A percentile compares a stretch with the other conserved stretches of the same genome.
Conservation (phyloP, 2,329 filamentous ascomycete genomes). For the Penicillium sp. region DNA sequence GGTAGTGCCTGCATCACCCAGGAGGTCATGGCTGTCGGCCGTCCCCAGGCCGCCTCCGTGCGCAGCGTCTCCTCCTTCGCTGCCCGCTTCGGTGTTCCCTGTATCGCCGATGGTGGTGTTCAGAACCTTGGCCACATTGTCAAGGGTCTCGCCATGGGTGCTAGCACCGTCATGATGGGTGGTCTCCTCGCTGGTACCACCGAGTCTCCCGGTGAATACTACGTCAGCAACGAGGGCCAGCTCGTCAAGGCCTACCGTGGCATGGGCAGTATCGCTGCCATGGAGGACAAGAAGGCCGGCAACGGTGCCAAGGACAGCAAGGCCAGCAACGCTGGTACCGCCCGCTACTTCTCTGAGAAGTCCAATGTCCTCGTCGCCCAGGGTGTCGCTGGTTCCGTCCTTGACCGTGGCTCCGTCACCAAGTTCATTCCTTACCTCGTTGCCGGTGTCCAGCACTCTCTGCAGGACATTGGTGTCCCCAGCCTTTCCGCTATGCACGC, state of each 20-base stretch:
- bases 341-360: conserved; percentile 96
- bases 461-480: conserved; percentile 90
- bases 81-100: conserved; percentile 90
- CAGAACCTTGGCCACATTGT: conserved; percentile 99
- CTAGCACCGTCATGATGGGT: conserved; percentile 98
- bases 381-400: conserved; percentile 77
- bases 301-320: conserved; percentile 68
- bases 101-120: conserved; percentile 95
- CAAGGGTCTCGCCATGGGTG: conserved; percentile 93
- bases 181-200: conserved; percentile 95
- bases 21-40: conserved; percentile 98
- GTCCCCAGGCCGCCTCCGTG: conserved; percentile 91
- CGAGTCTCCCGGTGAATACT: conserved; percentile 95
- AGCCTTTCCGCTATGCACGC: conserved; percentile 77
- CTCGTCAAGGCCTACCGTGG: conserved; percentile 99
- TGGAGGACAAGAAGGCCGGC: conserved; percentile 98
- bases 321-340: conserved; percentile 84
- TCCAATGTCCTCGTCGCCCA: conserved; percentile 94
- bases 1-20: conserved; percentile 98
- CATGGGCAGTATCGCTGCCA: conserved; percentile 98
- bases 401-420: conserved; percentile 70
- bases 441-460: conserved; percentile 92
- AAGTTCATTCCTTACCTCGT: conserved; percentile 97
- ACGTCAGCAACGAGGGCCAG: conserved; percentile 94
- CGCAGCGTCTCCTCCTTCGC: conserved; percentile 89